Evolutionary conservation across 768 basidiomycete species (phyloP).

Genomic region (Kwoniella heveanensis): DNA sequence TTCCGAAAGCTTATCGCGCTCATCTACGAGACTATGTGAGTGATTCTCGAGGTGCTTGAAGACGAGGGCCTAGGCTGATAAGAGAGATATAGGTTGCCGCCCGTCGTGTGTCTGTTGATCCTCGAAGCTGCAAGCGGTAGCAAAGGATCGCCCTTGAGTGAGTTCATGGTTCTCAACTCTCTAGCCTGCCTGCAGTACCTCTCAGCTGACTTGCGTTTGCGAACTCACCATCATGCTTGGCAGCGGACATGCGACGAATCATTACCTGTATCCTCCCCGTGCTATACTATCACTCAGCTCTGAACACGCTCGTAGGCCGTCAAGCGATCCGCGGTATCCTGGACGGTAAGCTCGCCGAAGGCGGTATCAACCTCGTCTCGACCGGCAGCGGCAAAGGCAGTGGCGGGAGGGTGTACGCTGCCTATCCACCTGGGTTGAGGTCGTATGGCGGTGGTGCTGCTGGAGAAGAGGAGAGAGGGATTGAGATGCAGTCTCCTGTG

Average conservation of each 20-base stretch:
- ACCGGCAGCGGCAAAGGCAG: conserved; percentile 16
- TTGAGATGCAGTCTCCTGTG: conserved; percentile 11
- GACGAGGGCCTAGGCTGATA: not conserved
- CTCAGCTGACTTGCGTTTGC: too few species aligned
- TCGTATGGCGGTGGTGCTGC: not conserved
- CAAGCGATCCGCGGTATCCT: conserved; percentile 16
- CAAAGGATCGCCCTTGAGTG: conserved; percentile 15
- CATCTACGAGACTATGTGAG: conserved; percentile 17
- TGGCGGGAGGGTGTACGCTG: conserved; percentile 7
- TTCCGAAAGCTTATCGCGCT: conserved; percentile 21
- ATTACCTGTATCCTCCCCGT: conserved; percentile 18
- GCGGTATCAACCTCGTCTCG: conserved; percentile 10
- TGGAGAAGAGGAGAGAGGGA: conserved; percentile 2
- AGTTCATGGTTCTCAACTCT: not conserved
- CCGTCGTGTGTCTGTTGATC: conserved; percentile 13
- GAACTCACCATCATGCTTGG: too few species aligned
- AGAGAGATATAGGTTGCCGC: conserved; percentile 4
- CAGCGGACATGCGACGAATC: conserved; percentile 20
- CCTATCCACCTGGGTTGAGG: conserved; percentile 9
- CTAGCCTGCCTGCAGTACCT: too few species aligned
- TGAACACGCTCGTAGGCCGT: conserved; percentile 14
- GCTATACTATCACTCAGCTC: conserved; percentile 15
- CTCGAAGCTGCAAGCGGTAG: conserved; percentile 15
- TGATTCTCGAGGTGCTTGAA: not conserved
- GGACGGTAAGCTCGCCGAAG: conserved; percentile 11